Evolutionary conservation across 306 rosid species (phyloP), one percentile per base, ranked within the genome.

Genomic region (Crataegus laevigata): DNA sequence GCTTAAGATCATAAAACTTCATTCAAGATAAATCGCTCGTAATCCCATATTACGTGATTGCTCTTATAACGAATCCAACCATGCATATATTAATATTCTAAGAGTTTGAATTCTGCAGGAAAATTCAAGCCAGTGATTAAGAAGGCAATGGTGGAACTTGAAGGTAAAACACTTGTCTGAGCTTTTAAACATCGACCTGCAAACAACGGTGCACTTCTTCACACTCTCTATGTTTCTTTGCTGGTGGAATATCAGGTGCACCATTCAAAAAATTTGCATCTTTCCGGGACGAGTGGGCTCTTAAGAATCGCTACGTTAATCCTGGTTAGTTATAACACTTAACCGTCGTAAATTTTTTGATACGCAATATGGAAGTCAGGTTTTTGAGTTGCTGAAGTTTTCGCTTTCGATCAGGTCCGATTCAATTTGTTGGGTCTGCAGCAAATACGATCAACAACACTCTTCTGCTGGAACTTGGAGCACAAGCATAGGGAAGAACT

Each of bases 71-170:
- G 26, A 14, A 71, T 17, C 51, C 8, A 55, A 38, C 13, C 26
- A 7, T 15, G 51, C n/a, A 54, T 34, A 22, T 42, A 36, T 22
- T 32, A 34, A 11, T 30, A 11, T 30, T 59, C 21, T 82, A 28
- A 28, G 71, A 71, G 68, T 68, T 55, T 61, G 68, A 77, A 69
- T 72, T 67, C 60, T 75, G 75, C 87, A 93, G 96, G 96, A 79
- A 90, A 93, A 75, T 89, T 87, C 81, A 93, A 93, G 84, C 92
- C 98, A 40, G 98, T 93, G 81, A 93, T 93, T 66, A 93, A 93
- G 90, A 93, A 93, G 83, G 98, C 98, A 80, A 87, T 93, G 94
- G 98, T 93, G 82, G 98, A 93, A 83, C 96, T 93, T 60, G 94
- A 93, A 67, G 98, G 98, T 93, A 83, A 55, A 57, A 75, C 30